A percentile compares a stretch with the other conserved stretches of the same genome.
These are phyloP conservation scores for Hura crepitans DNA, from an alignment of 441 rosid species.

Conservation along the genomic window DNA sequence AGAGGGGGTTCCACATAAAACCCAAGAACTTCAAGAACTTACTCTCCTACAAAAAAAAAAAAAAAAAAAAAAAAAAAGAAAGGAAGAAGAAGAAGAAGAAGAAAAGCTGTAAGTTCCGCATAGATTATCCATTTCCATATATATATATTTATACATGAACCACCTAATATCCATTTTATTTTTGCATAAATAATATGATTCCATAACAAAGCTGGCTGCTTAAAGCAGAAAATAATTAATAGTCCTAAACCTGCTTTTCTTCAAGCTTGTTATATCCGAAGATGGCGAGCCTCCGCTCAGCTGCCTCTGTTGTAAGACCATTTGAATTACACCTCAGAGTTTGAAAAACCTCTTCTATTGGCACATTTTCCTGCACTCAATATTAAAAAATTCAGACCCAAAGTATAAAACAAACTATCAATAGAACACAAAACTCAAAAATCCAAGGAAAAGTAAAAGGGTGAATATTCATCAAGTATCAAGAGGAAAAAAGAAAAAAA, in stretches of 20 bases:
- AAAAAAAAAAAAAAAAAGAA: not conserved
- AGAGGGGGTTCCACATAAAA: conserved; percentile 85
- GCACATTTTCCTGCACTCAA: too few relatives aligned
- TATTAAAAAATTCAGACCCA: conserved; percentile 22
- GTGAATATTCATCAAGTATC: not conserved
- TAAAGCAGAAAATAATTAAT: too few relatives aligned
- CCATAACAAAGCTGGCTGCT: too few relatives aligned
- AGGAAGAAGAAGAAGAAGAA: not conserved
- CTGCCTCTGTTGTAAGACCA: conserved; percentile 60
- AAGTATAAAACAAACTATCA: conserved; percentile 11
- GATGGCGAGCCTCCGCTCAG: conserved; percentile 48
- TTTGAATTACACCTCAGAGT: conserved; percentile 52
- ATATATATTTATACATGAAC: too few relatives aligned
- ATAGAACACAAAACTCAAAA: not conserved
- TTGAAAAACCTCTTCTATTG: conserved; percentile 67
- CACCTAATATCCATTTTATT: too few relatives aligned
- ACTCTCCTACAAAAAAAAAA: conserved; percentile 33
- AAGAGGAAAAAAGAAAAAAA: not conserved
- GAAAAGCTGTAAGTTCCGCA: too few relatives aligned
- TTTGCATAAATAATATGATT: too few relatives aligned
- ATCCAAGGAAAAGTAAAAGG: not conserved
- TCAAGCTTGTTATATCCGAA: too few relatives aligned
- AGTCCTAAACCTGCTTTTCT: too few relatives aligned
- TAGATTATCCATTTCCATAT: too few relatives aligned
- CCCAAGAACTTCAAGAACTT: conserved; percentile 68